Percentiles rank a stretch among this genome's conserved stretches.
Evolutionary conservation across 345 rosid genomes (phyloP).

Genomic region (Gossypium australe): DNA sequence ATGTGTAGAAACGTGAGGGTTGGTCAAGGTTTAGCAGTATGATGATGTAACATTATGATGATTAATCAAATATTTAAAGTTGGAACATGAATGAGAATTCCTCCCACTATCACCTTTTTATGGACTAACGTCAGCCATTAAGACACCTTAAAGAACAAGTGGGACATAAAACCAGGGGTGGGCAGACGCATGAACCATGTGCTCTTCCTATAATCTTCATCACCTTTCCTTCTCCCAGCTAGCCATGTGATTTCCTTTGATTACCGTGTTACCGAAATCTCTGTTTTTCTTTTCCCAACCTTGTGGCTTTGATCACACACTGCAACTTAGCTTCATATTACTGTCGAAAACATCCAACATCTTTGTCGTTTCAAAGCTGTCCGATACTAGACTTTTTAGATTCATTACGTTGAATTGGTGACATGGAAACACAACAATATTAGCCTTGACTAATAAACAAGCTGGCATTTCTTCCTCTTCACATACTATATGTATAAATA

Average conservation of each 20-base stretch:
- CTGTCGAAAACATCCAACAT: background rate
- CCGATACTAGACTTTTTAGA: background rate
- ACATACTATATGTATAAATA: background rate
- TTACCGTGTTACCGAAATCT: background rate
- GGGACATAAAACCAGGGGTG: background rate
- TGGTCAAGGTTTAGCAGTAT: too few species aligned
- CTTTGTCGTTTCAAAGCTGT: background rate
- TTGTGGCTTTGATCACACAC: background rate
- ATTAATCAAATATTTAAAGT: background rate
- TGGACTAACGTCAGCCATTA: background rate
- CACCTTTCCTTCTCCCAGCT: background rate
- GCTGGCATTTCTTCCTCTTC: background rate
- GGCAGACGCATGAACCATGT: background rate
- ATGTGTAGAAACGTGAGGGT: too few species aligned
- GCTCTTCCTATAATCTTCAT: background rate
- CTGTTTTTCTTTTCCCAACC: background rate
- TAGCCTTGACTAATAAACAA: background rate
- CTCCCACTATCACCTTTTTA: background rate
- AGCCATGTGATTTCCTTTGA: background rate
- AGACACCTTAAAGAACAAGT: background rate
- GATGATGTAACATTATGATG: too few species aligned
- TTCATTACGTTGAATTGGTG: background rate
- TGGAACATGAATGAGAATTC: background rate
- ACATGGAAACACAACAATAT: background rate
- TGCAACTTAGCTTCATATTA: background rate